phyloP scores from a whole-genome alignment of 768 basidiomycete species.

The Mycena crocata region DNA sequence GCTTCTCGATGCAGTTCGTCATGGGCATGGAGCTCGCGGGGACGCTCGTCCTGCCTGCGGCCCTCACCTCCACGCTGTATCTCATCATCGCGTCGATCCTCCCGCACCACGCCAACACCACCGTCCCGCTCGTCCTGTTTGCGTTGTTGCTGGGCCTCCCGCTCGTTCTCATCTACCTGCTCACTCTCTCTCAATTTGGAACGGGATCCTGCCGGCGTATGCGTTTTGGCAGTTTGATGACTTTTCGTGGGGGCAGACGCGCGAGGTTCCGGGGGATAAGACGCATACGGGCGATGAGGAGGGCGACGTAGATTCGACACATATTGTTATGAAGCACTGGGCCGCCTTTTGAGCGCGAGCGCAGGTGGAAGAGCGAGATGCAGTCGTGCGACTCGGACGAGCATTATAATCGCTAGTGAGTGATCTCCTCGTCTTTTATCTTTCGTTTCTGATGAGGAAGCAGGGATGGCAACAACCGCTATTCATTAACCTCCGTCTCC shows the following conservation, averaged over 20 bases:
- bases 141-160: conserved; percentile 96
- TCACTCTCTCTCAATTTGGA: conserved; percentile 97
- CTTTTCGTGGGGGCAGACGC: conserved; percentile 97
- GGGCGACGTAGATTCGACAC: conserved; percentile 94
- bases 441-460: conserved; percentile 26
- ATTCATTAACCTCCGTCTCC: conserved; percentile 82
- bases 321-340: conserved; percentile 99
- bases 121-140: no score
- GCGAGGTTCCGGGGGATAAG: conserved; percentile 82
- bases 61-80: conserved; percentile 96
- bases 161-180: conserved; percentile 90
- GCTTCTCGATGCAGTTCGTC: no score
- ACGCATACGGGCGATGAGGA: conserved; percentile 81
- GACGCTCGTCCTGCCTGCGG: conserved; percentile 95
- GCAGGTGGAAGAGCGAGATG: conserved; percentile 91
- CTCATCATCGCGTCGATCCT: conserved; percentile 91
- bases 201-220: conserved; percentile 94
- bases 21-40: conserved; percentile 98
- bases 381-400: conserved; percentile 82
- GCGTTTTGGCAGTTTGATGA: conserved; percentile 99
- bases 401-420: conserved; percentile 81
- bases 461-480: conserved; percentile 62
- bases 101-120: conserved; percentile 79
- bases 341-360: conserved; percentile 98
- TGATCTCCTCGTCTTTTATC: conserved; percentile 33